These are phyloP conservation scores for Lenzites betulinus DNA, from an alignment of 768 basidiomycete species.

Conservation along the genomic window DNA sequence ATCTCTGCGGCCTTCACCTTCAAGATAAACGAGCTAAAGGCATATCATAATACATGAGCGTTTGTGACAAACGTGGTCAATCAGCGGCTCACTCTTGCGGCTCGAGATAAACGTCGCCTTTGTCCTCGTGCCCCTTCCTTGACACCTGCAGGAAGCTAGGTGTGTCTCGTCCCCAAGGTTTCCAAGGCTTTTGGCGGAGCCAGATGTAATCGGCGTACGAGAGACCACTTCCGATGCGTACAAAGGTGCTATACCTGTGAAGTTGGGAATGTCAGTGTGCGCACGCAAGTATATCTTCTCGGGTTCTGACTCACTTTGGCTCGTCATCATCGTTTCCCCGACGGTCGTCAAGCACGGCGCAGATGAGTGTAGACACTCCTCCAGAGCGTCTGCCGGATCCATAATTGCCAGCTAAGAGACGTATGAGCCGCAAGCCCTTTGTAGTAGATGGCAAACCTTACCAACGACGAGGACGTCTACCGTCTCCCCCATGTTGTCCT, in stretches of 20 bases:
- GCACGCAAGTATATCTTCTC: too few relatives aligned
- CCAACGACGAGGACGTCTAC: constrained; percentile 92
- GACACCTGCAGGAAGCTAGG: constrained; percentile 70
- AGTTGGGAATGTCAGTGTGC: constrained; percentile 50
- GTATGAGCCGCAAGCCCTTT: neutral
- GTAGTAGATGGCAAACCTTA: constrained; percentile 35
- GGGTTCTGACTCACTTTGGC: constrained; percentile 51
- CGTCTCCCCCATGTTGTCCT: constrained; percentile 93
- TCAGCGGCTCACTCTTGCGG: constrained; percentile 71
- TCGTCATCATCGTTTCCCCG: constrained; percentile 56
- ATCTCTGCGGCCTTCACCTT: constrained; percentile 96
- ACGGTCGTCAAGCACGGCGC: constrained; percentile 84
- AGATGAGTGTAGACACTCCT: constrained; percentile 86
- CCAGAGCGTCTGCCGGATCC: constrained; percentile 86
- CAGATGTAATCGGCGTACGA: constrained; percentile 84
- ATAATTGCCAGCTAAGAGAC: constrained; percentile 74
- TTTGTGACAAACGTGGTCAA: neutral
- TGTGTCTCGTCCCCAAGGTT: constrained; percentile 72
- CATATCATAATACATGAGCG: neutral
- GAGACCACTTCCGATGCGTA: constrained; percentile 88
- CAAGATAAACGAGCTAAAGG: constrained; percentile 85
- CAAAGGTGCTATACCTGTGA: constrained; percentile 80
- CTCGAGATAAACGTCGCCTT: constrained; percentile 88
- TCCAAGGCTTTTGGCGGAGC: constrained; percentile 84
- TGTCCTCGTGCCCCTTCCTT: constrained; percentile 67